Conservation (phyloP, 2,329 filamentous ascomycete genomes). For the Xylariomycetidae sp. region DNA sequence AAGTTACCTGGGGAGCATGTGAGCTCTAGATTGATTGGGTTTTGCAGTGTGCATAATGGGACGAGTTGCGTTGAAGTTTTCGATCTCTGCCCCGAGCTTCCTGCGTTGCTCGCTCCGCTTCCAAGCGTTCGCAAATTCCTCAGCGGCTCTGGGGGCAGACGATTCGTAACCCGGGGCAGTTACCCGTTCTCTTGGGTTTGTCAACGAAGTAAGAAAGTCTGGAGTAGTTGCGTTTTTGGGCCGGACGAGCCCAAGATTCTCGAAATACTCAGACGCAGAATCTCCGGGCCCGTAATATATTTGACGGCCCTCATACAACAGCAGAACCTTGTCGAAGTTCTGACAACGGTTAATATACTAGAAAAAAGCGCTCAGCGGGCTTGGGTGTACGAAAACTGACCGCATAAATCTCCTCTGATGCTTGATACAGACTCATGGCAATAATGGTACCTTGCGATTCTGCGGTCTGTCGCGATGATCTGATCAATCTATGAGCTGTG, state of each 20-base stretch:
- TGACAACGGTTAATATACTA: not conserved
- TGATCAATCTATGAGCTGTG: slow-evolving; percentile 3
- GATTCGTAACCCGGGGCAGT: slow-evolving; percentile 50
- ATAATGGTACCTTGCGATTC: slow-evolving; percentile 62
- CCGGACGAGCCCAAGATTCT: slow-evolving; percentile 60
- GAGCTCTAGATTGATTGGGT: no score
- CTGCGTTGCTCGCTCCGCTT: slow-evolving; percentile 36
- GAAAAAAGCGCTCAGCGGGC: not conserved
- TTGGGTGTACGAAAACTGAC: not conserved
- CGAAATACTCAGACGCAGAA: slow-evolving; percentile 57
- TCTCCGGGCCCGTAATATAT: slow-evolving; percentile 57
- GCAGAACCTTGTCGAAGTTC: not conserved
- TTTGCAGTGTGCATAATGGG: not conserved
- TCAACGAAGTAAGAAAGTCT: slow-evolving; percentile 68
- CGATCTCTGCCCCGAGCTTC: slow-evolving; percentile 4
- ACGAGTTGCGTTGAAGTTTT: slow-evolving; percentile 5
- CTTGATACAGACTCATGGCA: not conserved
- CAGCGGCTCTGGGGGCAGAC: slow-evolving; percentile 51
- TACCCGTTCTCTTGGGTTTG: slow-evolving; percentile 50
- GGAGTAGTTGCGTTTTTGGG: slow-evolving; percentile 61
- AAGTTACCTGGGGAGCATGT: no score
- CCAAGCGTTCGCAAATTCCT: slow-evolving; percentile 57
- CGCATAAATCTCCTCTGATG: not conserved
- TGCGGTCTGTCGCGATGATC: slow-evolving; percentile 41
- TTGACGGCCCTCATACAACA: slow-evolving; percentile 54